Evolutionary conservation across 1,284 basidiomycete genomes (phyloP).

Genomic region (Leccinum insolens): DNA sequence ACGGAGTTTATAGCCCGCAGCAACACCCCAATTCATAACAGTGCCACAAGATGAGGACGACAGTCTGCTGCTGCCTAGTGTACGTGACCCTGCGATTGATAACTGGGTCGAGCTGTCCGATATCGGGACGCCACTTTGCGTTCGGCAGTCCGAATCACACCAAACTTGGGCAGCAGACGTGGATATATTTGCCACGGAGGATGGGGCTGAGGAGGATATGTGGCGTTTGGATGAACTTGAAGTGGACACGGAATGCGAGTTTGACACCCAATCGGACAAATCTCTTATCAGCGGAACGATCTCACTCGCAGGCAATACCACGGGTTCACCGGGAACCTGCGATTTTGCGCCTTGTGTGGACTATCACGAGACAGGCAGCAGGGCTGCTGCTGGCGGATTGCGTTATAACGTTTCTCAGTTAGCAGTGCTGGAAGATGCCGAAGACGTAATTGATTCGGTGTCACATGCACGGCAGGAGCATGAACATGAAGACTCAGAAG

Average conservation of each 20-base stretch:
- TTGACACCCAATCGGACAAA: constrained; percentile 20
- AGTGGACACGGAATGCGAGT: constrained; percentile 13
- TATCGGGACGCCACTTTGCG: constrained; percentile 7
- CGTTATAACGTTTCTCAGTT: constrained; percentile 16
- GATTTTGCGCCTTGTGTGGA: neutral
- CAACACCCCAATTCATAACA: constrained; percentile 11
- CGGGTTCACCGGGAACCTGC: neutral
- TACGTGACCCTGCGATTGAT: constrained; percentile 10
- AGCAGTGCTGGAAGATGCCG: constrained; percentile 25
- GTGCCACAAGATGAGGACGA: constrained; percentile 27
- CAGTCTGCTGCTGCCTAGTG: constrained; percentile 18
- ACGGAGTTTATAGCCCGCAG: constrained; percentile 18
- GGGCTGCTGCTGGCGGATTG: constrained; percentile 16
- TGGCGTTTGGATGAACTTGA: constrained; percentile 15
- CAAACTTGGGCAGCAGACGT: constrained; percentile 13
- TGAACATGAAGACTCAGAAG: constrained; percentile 9
- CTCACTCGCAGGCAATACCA: constrained; percentile 15
- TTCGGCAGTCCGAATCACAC: neutral
- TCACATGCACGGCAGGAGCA: constrained; percentile 17
- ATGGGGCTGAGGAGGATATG: constrained; percentile 18
- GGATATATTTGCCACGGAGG: constrained; percentile 21
- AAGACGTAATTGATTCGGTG: constrained; percentile 6
- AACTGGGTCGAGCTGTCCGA: constrained; percentile 26
- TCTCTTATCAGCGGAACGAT: constrained; percentile 31
- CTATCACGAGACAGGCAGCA: neutral